Conservation (phyloP, 495 filamentous ascomycete genomes). For the Aspergillus haitiensis region DNA sequence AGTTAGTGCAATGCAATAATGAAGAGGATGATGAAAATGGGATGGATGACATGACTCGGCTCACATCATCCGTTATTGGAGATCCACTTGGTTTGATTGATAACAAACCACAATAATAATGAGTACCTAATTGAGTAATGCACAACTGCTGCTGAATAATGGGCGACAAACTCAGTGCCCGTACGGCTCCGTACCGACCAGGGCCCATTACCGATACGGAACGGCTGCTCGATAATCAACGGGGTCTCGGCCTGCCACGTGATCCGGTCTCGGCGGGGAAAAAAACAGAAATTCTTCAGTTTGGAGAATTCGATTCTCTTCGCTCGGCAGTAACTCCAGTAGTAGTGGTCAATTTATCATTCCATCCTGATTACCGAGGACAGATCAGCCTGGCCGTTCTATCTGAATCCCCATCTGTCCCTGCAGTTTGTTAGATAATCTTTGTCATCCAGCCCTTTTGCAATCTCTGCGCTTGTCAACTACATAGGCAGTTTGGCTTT, state of each 20-base stretch:
- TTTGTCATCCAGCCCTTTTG: slow-evolving; percentile 21
- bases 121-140: too few relatives aligned
- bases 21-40: too few relatives aligned
- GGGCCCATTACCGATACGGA: slow-evolving; percentile 4
- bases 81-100: too few relatives aligned
- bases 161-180: not conserved
- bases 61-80: too few relatives aligned
- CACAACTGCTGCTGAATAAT: too few relatives aligned
- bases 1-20: too few relatives aligned
- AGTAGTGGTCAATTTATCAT: too few relatives aligned
- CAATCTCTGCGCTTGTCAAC: slow-evolving; percentile 11
- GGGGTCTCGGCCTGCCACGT: slow-evolving; percentile 26
- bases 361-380: not conserved
- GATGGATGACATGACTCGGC: too few relatives aligned
- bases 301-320: slow-evolving; percentile 4
- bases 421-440: slow-evolving; percentile 25
- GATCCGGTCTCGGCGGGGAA: slow-evolving; percentile 14
- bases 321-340: slow-evolving; percentile 6
- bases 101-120: too few relatives aligned
- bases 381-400: not conserved
- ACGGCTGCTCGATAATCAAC: slow-evolving; percentile 19
- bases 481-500: not conserved
- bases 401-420: not conserved
- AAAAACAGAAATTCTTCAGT: slow-evolving; percentile 10
- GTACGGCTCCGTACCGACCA: not conserved